Base-by-base conservation (phyloP, 805 yeast species). In the Pichia nakasei region DNA sequence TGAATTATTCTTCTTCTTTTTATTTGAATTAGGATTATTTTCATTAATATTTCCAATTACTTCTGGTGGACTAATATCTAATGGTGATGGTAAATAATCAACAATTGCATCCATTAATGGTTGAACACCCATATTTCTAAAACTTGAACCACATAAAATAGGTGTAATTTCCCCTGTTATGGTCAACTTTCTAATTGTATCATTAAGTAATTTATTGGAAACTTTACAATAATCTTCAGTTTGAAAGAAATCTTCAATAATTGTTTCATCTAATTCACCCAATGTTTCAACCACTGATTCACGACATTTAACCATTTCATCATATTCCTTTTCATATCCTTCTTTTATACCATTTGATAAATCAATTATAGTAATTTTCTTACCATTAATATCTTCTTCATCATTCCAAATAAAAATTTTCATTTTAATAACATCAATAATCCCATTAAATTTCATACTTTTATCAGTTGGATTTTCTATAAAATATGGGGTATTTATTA, bases 121-220 rank as follows among this genome's bases (percentile, higher is more conserved):
- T 59, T 93, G 97, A 3, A 93, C 95, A 22, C 98, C 98, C 38
- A 91, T 84, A 59, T 91, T 91, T 52, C 72, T 75, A 64, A 91
- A 93, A 43, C 96, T 84, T 2, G 97, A 85, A 12, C 98, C 98
- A 62, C 97, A 88, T 32, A 89, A 64, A 0, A 93, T 85, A 0
- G 98, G 97, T 0, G 82, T 74, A 1, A 85, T 70, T 33, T 65
- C 61, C 39, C 74, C 72, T 1, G 60, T 59, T 7, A 86, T 50
- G 0, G 96, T 85, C 3, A 84, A 78, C 21, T 64, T 66, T 41
- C 85, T 68, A 8, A 93, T 70, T 0, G 95, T 82, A 15, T 57
- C 53, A 36, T 71, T 74, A n/a, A 93, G 63, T 1, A 75, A 55
- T 0, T 53, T 52, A 0, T 77, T 49, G 0, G 91, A 75, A 1